phyloP scores from a whole-genome alignment of 495 filamentous ascomycete species.

The Xylaria cubensis region DNA sequence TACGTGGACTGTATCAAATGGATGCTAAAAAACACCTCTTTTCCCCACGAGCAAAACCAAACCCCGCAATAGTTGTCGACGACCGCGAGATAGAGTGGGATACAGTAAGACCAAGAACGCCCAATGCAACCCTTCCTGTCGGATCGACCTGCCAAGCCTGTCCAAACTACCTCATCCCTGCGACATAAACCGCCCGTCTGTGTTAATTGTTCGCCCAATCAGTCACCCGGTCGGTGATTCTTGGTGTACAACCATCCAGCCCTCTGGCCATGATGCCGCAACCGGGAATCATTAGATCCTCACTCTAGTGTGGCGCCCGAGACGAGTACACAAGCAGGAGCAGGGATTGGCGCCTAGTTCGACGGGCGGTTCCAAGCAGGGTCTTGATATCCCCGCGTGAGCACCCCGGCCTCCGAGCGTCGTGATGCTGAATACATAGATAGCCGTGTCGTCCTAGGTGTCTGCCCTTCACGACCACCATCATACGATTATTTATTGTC shows the following conservation, averaged over 20 bases:
- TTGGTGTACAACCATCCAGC: neutral
- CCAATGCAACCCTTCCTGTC: constrained; percentile 38
- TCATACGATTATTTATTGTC: neutral
- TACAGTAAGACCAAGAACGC: constrained; percentile 30
- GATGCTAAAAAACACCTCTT: constrained; percentile 6
- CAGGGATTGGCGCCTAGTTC: neutral
- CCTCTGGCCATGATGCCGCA: constrained; percentile 5
- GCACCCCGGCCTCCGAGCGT: neutral
- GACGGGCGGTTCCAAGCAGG: constrained; percentile 13
- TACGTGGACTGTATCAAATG: constrained; percentile 11
- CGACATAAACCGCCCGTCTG: neutral
- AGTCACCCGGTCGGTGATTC: neutral
- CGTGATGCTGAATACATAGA: constrained; percentile 8
- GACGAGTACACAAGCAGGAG: neutral
- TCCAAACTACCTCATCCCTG: constrained; percentile 6
- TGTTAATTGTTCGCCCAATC: constrained; percentile 1
- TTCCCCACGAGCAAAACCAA: constrained; percentile 8
- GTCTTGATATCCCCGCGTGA: constrained; percentile 3
- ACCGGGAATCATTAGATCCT: constrained; percentile 15
- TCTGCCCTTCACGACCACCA: neutral
- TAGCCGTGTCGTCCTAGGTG: neutral
- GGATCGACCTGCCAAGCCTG: constrained; percentile 42
- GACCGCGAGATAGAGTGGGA: neutral
- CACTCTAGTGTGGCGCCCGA: constrained; percentile 15
- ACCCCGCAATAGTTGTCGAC: neutral